Evolutionary conservation across 2,329 filamentous ascomycete species (phyloP), one percentile per base, ranked within the genome.

Genomic region (Gnomoniopsis sp.): DNA sequence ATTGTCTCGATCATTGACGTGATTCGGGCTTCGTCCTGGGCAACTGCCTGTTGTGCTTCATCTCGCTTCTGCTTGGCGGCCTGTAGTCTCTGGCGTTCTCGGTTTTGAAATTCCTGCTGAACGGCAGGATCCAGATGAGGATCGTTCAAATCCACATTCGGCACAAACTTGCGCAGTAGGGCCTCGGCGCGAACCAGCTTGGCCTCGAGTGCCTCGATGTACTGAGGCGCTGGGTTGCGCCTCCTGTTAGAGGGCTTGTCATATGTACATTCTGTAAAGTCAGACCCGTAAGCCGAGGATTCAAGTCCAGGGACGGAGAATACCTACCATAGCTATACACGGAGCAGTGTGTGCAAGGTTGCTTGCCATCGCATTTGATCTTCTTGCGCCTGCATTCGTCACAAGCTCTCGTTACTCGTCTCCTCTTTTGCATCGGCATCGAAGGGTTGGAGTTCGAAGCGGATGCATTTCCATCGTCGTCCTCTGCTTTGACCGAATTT

Each of bases 1-100:
- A 93, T 91, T 46, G 90, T 90, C 69, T 93, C 90, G 59, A 98
- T 92, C 93, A 99, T 98, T 30, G 93, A 96, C 69, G 93, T 88
- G 26, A 99, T 79, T 64, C 93, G 84, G 12, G 84, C 85, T 65
- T 93, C 91, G 48, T 87, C 81, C 33, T 81, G 81, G 49, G 77
- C 74, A 30, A 62, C 63, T 67, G 54, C 64, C 69, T 66, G 33
- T 2, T 47, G 36, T 33, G 68, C 55, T 36, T 69, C 69, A 33
- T 75, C 73, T 21, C 69, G 67, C 47, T 74, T 77, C 52, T 76
- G 61, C 62, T 80, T 72, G 51, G 71, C 71, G 23, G 76, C 72
- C 57, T 79, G 77, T 6, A 74, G 67, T 58, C 81, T 77, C 50
- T 78, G 77, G 62, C 79, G 77, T 65, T 85, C 81, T 59, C 83